A percentile compares a stretch with the other conserved stretches of the same genome.
Conservation (phyloP, 768 basidiomycete species). For the Agaricus subrufescens region DNA sequence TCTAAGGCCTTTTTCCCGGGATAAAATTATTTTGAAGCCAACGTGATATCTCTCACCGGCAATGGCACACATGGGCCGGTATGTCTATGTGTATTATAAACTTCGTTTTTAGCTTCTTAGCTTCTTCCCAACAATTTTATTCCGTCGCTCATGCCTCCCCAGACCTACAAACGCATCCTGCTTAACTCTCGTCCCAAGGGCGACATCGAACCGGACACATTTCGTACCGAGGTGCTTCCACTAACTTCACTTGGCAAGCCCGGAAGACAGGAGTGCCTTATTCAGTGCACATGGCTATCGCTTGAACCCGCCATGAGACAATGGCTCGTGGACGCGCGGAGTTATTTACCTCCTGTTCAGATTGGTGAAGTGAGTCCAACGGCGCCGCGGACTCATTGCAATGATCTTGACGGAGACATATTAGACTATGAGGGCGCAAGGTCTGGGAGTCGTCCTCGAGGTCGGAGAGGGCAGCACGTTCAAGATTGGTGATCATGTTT, state of each 20-base stretch:
- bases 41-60: too few species aligned
- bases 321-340: conserved; percentile 70
- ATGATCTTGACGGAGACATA: not conserved
- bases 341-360: conserved; percentile 55
- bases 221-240: conserved; percentile 53
- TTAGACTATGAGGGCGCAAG: conserved; percentile 68
- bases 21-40: too few species aligned
- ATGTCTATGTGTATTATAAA: too few species aligned
- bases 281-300: conserved; percentile 76
- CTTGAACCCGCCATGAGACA: conserved; percentile 89
- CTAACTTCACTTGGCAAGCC: conserved; percentile 46
- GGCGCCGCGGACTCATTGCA: not conserved
- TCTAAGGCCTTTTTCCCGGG: too few species aligned
- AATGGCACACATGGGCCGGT: too few species aligned
- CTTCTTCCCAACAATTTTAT: not conserved
- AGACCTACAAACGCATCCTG: conserved; percentile 60
- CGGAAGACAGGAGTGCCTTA: conserved; percentile 50
- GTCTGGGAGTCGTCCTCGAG: conserved; percentile 62
- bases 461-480: conserved; percentile 51
- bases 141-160: conserved; percentile 12
- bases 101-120: too few species aligned
- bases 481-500: conserved; percentile 66
- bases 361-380: too few species aligned
- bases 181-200: conserved; percentile 69
- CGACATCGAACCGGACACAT: conserved; percentile 70